Conservation (phyloP, 352 stramenopile species). For the Globisporangium radiosum region DNA sequence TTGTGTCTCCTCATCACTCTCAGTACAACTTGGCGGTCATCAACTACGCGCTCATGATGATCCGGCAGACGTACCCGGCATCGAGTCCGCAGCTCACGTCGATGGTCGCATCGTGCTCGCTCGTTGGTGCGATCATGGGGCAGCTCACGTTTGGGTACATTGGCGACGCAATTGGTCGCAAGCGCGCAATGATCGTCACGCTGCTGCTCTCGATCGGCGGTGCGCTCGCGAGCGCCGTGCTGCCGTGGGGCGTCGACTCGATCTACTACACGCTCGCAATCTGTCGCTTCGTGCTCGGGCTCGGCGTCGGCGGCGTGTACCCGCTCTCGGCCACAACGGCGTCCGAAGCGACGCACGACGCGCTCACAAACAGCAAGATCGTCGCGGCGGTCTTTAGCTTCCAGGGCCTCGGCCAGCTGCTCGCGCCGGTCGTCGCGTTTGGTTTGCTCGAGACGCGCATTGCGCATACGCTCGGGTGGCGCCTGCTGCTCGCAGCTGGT, state of each 20-base stretch:
- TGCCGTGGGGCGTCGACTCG: slow-evolving; percentile 44
- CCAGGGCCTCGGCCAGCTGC: slow-evolving; percentile 10
- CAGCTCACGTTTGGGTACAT: slow-evolving; percentile 81
- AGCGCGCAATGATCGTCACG: slow-evolving; percentile 74
- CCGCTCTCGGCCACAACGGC: slow-evolving; percentile 71
- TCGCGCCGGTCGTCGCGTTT: slow-evolving; percentile 7
- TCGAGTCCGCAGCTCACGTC: slow-evolving; percentile 51
- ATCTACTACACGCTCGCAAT: slow-evolving; percentile 61
- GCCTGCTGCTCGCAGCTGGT: slow-evolving; percentile 4
- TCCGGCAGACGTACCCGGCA: slow-evolving; percentile 39
- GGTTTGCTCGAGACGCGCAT: slow-evolving; percentile 8
- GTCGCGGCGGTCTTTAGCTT: slow-evolving; percentile 23
- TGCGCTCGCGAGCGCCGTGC: slow-evolving; percentile 40
- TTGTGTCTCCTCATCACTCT: background rate
- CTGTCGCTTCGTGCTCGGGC: slow-evolving; percentile 65
- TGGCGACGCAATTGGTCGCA: slow-evolving; percentile 53
- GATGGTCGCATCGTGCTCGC: slow-evolving; percentile 57
- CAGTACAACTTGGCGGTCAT: slow-evolving; percentile 16
- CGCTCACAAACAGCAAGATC: slow-evolving; percentile 51
- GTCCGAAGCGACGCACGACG: slow-evolving; percentile 10
- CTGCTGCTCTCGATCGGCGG: slow-evolving; percentile 64
- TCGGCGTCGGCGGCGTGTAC: slow-evolving; percentile 80
- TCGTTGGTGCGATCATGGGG: slow-evolving; percentile 72
- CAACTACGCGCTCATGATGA: slow-evolving; percentile 19
- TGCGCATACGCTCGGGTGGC: slow-evolving; percentile 7